Base-by-base conservation (phyloP, 345 rosid species). In the Kandelia obovata region DNA sequence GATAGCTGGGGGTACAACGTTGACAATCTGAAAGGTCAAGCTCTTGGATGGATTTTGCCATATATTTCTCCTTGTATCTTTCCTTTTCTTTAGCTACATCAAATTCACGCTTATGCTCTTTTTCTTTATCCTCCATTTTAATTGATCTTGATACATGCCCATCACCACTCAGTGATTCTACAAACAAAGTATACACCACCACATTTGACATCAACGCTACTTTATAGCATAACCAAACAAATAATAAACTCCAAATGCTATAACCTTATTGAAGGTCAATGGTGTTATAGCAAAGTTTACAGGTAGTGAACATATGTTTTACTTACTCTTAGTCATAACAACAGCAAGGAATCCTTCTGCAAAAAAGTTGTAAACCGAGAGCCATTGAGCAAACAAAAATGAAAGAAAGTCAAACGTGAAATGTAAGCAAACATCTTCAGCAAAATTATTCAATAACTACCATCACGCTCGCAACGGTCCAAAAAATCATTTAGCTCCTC, bases 331-430 rank as follows among this genome's bases (percentile, higher is more conserved):
- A 86, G 86, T 88, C 86, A 90, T 88, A 72, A 92, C 91, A 43
- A 95, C 95, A 68, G 97, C 93, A 39, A 90, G 90, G 77, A 89
- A 92, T 61, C 96, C 97, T 84, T 92, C 99, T 92, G 94, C 84
- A 79, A 77, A 70, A 81, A 71, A 64, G 25, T 72, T 47, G 61
- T 39, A 15, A 58, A 65, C 82, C 76, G 73, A 75, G 75, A 57
- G 71, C 61, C 71, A 65, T 62, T 49, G 61, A 64, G 60, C 61
- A 72, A 25, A 72, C 68, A 2, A 27, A 67, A 66, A 66, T 16
- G 49, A 37, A 39, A 64, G 61, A 4, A 37, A 63, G 9, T 56
- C 59, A n/a, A 56, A 13, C 5, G n/a, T 27, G 34, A 56, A 75
- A 72, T 1, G 65, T n/a, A 30, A 57, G 63, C 52, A 13, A 77